Evolutionary conservation across 176 grass and related monocot genomes (phyloP), one percentile per base, ranked within the genome.

Genomic region (Avena eriantha): DNA sequence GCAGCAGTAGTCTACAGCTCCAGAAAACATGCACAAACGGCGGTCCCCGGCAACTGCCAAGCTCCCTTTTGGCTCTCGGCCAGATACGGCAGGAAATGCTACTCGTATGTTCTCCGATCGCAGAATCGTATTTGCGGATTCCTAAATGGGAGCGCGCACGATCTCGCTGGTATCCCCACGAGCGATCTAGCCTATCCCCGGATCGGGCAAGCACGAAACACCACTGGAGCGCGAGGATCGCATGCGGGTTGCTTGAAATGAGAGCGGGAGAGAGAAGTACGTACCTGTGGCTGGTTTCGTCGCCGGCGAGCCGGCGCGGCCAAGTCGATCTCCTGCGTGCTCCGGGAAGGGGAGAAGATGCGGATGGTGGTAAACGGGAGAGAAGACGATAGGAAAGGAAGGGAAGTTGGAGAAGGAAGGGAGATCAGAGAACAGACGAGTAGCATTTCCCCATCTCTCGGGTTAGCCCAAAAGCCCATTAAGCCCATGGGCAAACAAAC

Each of bases 281-380:
- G 22, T 35, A 3, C 70, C 83, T 92, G 46, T 9, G 31, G 60
- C 3, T 45, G 17, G 5, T 15, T 46, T 41, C 43, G 54, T 48
- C 54, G 85, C 55, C 82, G 80, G 79, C 65, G 36, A 22, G 34
- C 59, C 83, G 67, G 82, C 70, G 82, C 73, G 67, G 82, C 41
- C 18, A 61, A 6, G 46, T 66, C 19, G 53, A 69, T 69, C 83
- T 69, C 10, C 64, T 72, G 51, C 22, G 43, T 23, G 15, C 57
- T 64, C 78, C 23, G 41, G 43, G 13, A 73, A 46, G 31, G 65
- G 21, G 48, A 57, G 23, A 80, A 80, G 54, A 69, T 72, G 35
- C 13, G n/a, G 60, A 55, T 14, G 17, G 53, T 47, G 45, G 45
- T 47, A 10, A 47, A 47, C 45, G 33, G 48, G 12, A 3, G 12